Base-by-base conservation (phyloP, 345 rosid genomes). In the Chamaenerion angustifolium region DNA sequence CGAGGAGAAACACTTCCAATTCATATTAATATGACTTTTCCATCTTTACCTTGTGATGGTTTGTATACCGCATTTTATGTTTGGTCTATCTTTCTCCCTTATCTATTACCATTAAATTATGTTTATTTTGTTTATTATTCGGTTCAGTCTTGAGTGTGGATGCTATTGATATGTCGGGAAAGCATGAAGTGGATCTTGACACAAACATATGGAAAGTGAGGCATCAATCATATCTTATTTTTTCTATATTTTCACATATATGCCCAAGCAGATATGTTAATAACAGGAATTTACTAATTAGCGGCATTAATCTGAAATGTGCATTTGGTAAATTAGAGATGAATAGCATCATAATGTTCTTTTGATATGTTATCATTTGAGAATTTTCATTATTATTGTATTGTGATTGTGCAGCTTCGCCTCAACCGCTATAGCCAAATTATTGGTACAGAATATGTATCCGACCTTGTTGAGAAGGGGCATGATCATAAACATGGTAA, bases 111-210 rank as follows among this genome's bases (percentile, higher is more conserved):
- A 11, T 56, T n/a, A n/a, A n/a, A n/a, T 64, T 51, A 48, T 58
- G 42, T 45, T 10, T 45, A 40, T 12, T 17, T 42, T 3, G 58
- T 18, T 58, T 17, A 2, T 4, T 16, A 16, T 49, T 45, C 42
- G 4, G 25, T 45, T 56, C 75, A 93, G 99, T 88, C 16, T 56
- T 88, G 71, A 93, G 99, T 54, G 72, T 93, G 51, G 99, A 93
- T 70, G 99, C 99, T 56, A 88, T 88, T 68, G 97, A 93, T 67
- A 85, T 93, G 99, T 93, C 99, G 4, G 99, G 99, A 57, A 93
- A 88, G 74, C 99, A 93, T 68, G 97, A 93, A 85, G 99, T 93
- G 52, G 99, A 93, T 77, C 94, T 93, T 8, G 94, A 88, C 65
- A 93, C 97, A 51, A 88, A 76, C 67, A 81, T 93, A 65, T 93